These are phyloP conservation scores for Kurtzmaniella quercitrusa DNA, from an alignment of 1,139 yeast genomes.

Conservation along the genomic window DNA sequence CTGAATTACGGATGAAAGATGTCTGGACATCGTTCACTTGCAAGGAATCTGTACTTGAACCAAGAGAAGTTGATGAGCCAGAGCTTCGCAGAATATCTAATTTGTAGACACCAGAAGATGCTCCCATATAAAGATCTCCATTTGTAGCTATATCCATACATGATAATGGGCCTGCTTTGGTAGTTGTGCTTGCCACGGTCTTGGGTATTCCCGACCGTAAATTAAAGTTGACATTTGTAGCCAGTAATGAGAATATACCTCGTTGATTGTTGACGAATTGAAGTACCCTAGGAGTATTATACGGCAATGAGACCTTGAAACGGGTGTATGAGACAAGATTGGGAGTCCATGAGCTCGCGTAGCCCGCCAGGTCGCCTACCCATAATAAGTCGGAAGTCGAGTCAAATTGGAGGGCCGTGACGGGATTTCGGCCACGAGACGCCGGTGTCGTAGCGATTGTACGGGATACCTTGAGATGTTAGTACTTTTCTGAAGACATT, in stretches of 20 bases:
- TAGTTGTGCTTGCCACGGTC: conserved; percentile 6
- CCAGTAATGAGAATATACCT: conserved; percentile 58
- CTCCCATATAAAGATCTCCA: not conserved
- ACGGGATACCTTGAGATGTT: conserved; percentile 19
- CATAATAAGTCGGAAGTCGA: conserved; percentile 69
- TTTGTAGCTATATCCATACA: not conserved
- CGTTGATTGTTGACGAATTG: conserved; percentile 52
- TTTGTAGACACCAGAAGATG: not conserved
- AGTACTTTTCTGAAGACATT: not conserved
- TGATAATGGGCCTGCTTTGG: not conserved
- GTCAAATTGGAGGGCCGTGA: conserved; percentile 58
- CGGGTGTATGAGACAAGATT: conserved; percentile 45
- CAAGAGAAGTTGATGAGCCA: not conserved
- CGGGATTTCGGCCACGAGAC: conserved; percentile 11
- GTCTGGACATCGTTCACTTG: conserved; percentile 29
- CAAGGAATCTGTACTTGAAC: not conserved
- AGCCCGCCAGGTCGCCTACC: conserved; percentile 68
- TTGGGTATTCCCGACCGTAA: conserved; percentile 50
- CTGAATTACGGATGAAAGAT: conserved; percentile 27
- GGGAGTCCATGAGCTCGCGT: conserved; percentile 27
- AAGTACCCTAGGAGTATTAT: conserved; percentile 31
- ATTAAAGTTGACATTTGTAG: conserved; percentile 49
- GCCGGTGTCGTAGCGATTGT: conserved; percentile 21
- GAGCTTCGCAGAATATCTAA: not conserved
- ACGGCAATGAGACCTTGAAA: conserved; percentile 39